phyloP scores from a whole-genome alignment of 2,329 filamentous ascomycete genomes.

The Didymella pomorum region DNA sequence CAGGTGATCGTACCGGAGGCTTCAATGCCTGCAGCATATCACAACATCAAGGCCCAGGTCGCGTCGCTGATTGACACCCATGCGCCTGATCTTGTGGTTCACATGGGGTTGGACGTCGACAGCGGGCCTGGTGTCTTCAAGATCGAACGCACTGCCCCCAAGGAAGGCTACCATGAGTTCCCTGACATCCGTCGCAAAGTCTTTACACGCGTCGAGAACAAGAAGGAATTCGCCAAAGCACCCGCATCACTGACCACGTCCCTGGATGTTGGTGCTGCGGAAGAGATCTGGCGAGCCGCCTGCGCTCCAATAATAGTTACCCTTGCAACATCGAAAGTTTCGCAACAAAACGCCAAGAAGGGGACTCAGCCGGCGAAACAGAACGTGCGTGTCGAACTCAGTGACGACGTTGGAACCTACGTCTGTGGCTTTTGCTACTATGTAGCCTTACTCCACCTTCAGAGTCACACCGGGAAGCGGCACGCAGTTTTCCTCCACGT shows the following conservation, averaged over 20 bases:
- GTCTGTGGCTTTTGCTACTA: constrained; percentile 58
- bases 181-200: constrained; percentile 70
- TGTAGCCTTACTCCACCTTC: constrained; percentile 45
- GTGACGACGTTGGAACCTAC: constrained; percentile 54
- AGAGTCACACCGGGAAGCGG: constrained; percentile 27
- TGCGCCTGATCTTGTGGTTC: constrained; percentile 68
- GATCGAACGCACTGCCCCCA: constrained; percentile 74
- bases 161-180: constrained; percentile 72
- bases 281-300: constrained; percentile 23
- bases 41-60: constrained; percentile 68
- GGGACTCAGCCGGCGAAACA: constrained; percentile 16
- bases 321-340: constrained; percentile 3
- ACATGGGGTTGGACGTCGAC: constrained; percentile 80
- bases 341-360: constrained; percentile 14
- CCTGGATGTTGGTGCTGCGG: constrained; percentile 33
- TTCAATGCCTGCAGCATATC: constrained; percentile 76
- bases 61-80: constrained; percentile 67
- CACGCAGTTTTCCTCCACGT: constrained; percentile 55
- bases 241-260: constrained; percentile 33
- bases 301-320: constrained; percentile 23
- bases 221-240: constrained; percentile 33
- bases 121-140: constrained; percentile 66
- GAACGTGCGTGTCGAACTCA: constrained; percentile 45
- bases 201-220: constrained; percentile 41
- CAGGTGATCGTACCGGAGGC: constrained; percentile 70